A percentile compares a stretch with the other conserved stretches of the same genome.
Evolutionary conservation across 179 eudicot genomes (phyloP).

Genomic region (Vitellaria paradoxa): DNA sequence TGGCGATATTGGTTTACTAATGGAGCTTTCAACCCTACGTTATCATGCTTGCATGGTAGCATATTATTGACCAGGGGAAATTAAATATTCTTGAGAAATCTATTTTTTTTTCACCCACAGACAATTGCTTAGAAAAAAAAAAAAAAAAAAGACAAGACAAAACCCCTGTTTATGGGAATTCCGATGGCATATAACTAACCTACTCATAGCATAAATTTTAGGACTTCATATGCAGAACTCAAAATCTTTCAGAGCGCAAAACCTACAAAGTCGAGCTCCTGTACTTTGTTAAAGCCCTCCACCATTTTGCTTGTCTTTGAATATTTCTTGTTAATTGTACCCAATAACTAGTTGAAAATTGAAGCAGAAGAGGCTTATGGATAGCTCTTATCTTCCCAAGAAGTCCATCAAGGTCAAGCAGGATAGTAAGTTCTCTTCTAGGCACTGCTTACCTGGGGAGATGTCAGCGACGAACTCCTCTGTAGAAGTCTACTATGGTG

Average conservation of each 20-base stretch:
- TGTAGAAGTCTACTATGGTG: conserved; percentile 29
- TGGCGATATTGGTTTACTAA: too few relatives aligned
- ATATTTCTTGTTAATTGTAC: not conserved
- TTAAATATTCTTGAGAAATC: too few relatives aligned
- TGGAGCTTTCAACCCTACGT: too few relatives aligned
- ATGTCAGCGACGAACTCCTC: not conserved
- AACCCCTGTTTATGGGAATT: too few relatives aligned
- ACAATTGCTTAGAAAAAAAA: too few relatives aligned
- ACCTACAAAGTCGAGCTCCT: not conserved
- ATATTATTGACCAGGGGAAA: too few relatives aligned
- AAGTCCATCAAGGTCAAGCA: conserved; percentile 18
- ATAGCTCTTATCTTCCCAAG: conserved; percentile 7
- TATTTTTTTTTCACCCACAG: too few relatives aligned
- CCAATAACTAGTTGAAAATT: not conserved
- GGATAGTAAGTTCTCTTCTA: conserved; percentile 6
- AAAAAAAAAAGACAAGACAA: too few relatives aligned
- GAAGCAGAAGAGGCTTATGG: not conserved
- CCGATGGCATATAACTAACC: too few relatives aligned
- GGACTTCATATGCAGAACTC: not conserved
- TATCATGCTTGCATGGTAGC: too few relatives aligned
- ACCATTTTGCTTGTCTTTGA: not conserved
- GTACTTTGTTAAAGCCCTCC: not conserved
- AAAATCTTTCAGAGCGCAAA: not conserved
- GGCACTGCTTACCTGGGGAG: conserved; percentile 1
- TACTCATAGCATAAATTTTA: not conserved